phyloP scores from a whole-genome alignment of 306 rosid species.

The Erythrophleum fordii region DNA sequence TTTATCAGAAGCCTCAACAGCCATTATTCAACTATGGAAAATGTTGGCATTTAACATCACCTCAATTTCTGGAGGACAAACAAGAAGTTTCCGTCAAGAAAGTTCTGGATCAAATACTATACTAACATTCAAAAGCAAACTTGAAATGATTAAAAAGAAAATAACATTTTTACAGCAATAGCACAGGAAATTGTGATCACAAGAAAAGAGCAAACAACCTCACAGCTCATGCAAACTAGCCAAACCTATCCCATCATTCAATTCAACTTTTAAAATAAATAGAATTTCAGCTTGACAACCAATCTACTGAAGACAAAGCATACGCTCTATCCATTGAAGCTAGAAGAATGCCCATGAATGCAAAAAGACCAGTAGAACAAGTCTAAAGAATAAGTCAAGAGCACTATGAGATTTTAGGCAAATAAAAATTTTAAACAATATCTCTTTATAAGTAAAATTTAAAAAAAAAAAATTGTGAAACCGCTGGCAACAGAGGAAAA shows the following conservation, averaged over 20 bases:
- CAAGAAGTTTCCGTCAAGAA: conserved; percentile 20
- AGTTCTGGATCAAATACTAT: neutral
- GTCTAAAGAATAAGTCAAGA: neutral
- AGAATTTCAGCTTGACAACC: neutral
- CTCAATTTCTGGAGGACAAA: conserved; percentile 32
- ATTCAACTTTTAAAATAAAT: neutral
- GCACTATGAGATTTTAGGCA: neutral
- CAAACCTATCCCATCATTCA: conserved; percentile 12
- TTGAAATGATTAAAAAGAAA: conserved; percentile 4
- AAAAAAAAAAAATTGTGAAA: neutral
- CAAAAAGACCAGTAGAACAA: neutral
- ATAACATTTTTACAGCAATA: conserved; percentile 5
- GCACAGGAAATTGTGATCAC: conserved; percentile 16
- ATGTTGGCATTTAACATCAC: conserved; percentile 43
- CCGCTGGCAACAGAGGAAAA: neutral
- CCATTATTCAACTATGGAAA: conserved; percentile 45
- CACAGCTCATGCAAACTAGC: neutral
- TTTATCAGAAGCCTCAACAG: conserved; percentile 55
- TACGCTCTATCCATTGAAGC: neutral
- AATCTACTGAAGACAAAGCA: neutral
- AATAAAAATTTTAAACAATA: neutral
- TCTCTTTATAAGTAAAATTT: neutral
- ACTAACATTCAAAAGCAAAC: conserved; percentile 2
- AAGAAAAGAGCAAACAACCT: conserved; percentile 21
- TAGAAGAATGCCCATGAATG: neutral